A percentile compares a stretch with the other conserved stretches of the same genome.
These are phyloP conservation scores for Rutstroemia sp. DNA, from an alignment of 2,329 filamentous ascomycete species.

Conservation along the genomic window DNA sequence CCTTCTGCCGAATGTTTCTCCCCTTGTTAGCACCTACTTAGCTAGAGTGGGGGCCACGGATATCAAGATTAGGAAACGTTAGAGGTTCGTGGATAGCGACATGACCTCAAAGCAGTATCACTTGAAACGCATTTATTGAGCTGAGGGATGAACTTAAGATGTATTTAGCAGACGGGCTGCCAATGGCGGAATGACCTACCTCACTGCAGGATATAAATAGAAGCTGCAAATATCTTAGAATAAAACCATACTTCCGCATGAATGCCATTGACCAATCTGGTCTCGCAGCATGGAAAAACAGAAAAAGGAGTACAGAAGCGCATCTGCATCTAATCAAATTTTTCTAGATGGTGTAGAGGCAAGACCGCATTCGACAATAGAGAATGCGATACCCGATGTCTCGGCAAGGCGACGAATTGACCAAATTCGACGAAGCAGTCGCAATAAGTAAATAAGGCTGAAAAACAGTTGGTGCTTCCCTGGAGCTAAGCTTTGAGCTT, in stretches of 20 bases:
- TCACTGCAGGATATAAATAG: not conserved
- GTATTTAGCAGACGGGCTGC: not conserved
- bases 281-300: not conserved
- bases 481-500: conserved; percentile 3
- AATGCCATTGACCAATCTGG: not conserved
- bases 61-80: not conserved
- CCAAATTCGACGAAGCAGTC: no score
- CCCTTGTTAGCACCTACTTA: no score
- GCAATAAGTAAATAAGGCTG: conserved; percentile 7
- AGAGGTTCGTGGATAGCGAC: not conserved
- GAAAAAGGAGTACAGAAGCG: not conserved
- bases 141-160: not conserved
- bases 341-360: not conserved
- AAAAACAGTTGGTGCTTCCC: conserved; percentile 3
- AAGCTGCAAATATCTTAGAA: not conserved
- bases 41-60: not conserved
- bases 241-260: not conserved
- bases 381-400: no score
- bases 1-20: not conserved
- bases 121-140: not conserved
- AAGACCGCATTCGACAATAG: not conserved
- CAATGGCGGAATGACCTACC: not conserved
- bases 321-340: no score
- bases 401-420: no score
- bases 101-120: conserved; percentile 4